Evolutionary conservation across 495 filamentous ascomycete species (phyloP), one percentile per base, ranked within the genome.

Genomic region (Pyrenula aspistea): DNA sequence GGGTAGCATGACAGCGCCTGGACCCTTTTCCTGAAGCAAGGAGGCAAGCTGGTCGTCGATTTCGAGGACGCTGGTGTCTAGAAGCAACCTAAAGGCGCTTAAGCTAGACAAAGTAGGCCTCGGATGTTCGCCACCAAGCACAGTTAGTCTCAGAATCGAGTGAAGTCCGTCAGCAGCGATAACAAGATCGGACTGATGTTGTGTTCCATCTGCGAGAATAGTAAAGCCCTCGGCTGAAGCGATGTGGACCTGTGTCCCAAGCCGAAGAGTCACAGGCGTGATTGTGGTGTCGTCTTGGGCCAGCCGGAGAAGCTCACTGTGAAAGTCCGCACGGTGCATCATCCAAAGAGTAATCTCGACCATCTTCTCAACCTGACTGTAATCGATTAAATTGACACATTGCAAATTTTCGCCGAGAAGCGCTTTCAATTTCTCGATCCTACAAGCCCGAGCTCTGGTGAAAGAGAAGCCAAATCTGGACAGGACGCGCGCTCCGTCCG

Each of bases 81-180:
- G 64, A 10, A 78, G 60, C 60, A 71, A 76, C 10, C 75, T 69
- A 55, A 65, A 63, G 10, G 65, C 66, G 1, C 56, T 57, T 49
- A 55, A 49, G 53, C 20, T 56, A 11, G 36, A 62, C 8, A 8
- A 50, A 47, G 50, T 54, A 49, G 25, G 54, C 56, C 20, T 56
- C 12, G 15, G 24, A 12, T 24, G 20, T 15, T 61, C 62, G 53
- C 19, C 58, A 59, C 25, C 31, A 57, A 63, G 59, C 20, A 67
- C 64, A 21, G 55, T 65, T 47, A 52, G 62, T 12, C 51, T 57
- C n/a, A 64, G 63, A 11, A 61, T 55, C 10, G 71, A 65, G 55
- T 79, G 77, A 15, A 81, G 56, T 0, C 80, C 80, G 62, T 79
- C 78, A 10, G 75, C 78, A 1, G 66, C 70, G 22, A 82, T 59